Evolutionary conservation across 768 basidiomycete genomes (phyloP).

Genomic region (Leccinum obscurum): DNA sequence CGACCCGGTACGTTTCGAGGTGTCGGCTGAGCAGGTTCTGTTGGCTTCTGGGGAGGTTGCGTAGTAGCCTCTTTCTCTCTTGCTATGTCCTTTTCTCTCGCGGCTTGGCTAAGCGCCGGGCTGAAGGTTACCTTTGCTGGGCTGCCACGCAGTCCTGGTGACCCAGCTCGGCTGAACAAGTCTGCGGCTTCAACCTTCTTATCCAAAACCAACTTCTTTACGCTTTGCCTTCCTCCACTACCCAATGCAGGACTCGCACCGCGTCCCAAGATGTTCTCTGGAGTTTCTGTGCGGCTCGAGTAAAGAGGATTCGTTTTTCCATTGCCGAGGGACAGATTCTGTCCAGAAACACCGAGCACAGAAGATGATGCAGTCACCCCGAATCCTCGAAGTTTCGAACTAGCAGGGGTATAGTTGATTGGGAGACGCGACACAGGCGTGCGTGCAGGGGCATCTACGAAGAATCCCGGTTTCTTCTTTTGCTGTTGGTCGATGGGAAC

Average conservation of each 20-base stretch:
- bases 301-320: conserved; percentile 58
- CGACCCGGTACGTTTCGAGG: conserved; percentile 42
- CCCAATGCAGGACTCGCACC: conserved; percentile 66
- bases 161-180: conserved; percentile 54
- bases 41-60: conserved; percentile 16
- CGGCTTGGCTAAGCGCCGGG: conserved; percentile 71
- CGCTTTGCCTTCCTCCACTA: conserved; percentile 71
- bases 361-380: conserved; percentile 42
- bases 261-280: conserved; percentile 61
- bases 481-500: conserved; percentile 58
- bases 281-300: conserved; percentile 49
- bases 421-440: conserved; percentile 65
- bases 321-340: conserved; percentile 47
- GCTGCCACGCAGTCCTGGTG: conserved; percentile 31
- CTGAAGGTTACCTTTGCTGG: conserved; percentile 64
- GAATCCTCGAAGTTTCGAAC: conserved; percentile 72
- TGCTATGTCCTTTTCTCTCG: conserved; percentile 69
- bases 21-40: conserved; percentile 36
- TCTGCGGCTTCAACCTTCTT: conserved; percentile 79
- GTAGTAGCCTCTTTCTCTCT: conserved; percentile 35
- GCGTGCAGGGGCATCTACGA: conserved; percentile 76
- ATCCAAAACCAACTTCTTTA: conserved; percentile 90
- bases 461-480: conserved; percentile 78
- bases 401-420: conserved; percentile 63
- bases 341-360: conserved; percentile 31